Percentiles rank a stretch among this genome's conserved stretches.
These are phyloP conservation scores for Tuber indicum DNA, from an alignment of 495 filamentous ascomycete species.

Conservation along the genomic window DNA sequence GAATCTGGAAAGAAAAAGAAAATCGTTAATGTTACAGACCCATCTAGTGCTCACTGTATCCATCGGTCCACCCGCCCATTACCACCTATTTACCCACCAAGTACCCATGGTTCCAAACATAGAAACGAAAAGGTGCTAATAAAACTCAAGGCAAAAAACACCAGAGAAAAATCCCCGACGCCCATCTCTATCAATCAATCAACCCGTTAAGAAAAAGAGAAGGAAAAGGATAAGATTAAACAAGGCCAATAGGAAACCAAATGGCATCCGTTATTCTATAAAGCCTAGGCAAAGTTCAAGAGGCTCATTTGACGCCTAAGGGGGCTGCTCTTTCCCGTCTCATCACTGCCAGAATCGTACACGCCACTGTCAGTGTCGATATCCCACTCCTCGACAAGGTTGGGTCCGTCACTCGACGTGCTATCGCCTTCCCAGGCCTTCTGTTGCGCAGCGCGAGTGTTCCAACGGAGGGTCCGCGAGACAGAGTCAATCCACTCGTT, in stretches of 20 bases:
- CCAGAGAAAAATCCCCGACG: conserved; percentile 1
- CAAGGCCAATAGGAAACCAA: neutral
- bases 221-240: neutral
- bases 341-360: conserved; percentile 35
- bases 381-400: conserved; percentile 51
- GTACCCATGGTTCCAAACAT: neutral
- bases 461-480: conserved; percentile 86
- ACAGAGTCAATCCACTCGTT: conserved; percentile 93
- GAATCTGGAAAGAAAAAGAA: neutral
- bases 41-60: neutral
- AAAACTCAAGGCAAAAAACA: conserved; percentile 6
- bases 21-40: neutral
- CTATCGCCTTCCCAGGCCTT: conserved; percentile 45
- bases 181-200: neutral
- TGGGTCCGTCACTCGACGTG: conserved; percentile 31
- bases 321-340: conserved; percentile 29
- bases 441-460: conserved; percentile 73
- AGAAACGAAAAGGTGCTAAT: conserved; percentile 2
- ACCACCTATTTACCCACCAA: neutral
- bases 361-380: conserved; percentile 42
- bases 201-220: neutral
- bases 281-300: conserved; percentile 32
- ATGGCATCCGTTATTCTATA: conserved; percentile 3
- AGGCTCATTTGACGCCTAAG: conserved; percentile 40
- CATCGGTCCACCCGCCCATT: neutral